Evolutionary conservation across 176 grass and related monocot genomes (phyloP).

Genomic region (Ananas comosus): DNA sequence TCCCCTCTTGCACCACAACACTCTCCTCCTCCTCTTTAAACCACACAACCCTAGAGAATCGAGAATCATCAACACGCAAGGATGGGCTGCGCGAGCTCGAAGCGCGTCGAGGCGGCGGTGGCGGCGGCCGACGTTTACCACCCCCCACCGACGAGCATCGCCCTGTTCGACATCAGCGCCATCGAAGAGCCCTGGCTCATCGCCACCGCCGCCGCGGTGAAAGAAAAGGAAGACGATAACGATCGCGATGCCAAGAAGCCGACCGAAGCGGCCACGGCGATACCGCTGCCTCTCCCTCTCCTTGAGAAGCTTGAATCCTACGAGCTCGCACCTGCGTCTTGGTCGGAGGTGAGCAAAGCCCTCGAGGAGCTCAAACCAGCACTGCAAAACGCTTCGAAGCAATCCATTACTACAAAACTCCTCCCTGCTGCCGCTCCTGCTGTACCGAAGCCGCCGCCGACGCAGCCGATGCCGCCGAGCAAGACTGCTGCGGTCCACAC

Average conservation of each 20-base stretch:
- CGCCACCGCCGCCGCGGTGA: constrained; percentile 12
- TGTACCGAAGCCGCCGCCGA: background rate
- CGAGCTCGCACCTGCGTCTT: constrained; percentile 57
- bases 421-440: background rate
- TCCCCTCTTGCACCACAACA: too few relatives aligned
- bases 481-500: background rate
- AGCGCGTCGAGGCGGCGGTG: constrained; percentile 18
- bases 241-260: constrained; percentile 25
- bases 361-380: constrained; percentile 78
- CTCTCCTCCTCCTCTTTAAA: too few relatives aligned
- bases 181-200: constrained; percentile 89
- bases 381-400: constrained; percentile 18
- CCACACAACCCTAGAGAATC: too few relatives aligned
- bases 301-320: constrained; percentile 83
- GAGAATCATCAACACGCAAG: too few relatives aligned
- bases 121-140: constrained; percentile 44
- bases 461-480: background rate
- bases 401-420: background rate
- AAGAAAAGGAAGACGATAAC: constrained; percentile 11
- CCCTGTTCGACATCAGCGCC: constrained; percentile 74
- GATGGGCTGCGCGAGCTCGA: constrained; percentile 68
- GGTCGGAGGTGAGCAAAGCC: constrained; percentile 92
- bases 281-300: constrained; percentile 40
- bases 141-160: constrained; percentile 65
- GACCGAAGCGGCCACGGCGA: constrained; percentile 2